These are phyloP conservation scores for Fonsecaea monophora DNA, from an alignment of 2,329 filamentous ascomycete genomes.

Conservation along the genomic window DNA sequence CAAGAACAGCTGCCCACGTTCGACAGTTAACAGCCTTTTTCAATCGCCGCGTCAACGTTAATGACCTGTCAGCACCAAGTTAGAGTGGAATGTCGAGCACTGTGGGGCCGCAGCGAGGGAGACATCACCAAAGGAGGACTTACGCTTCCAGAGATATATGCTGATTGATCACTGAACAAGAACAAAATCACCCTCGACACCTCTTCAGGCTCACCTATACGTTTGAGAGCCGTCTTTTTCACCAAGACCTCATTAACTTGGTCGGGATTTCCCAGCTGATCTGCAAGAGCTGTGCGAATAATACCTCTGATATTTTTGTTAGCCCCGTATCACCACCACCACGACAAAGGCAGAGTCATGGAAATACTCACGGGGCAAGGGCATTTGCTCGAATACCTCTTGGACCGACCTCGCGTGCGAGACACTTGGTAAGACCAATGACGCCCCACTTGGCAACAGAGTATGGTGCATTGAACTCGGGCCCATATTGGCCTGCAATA, in stretches of 20 bases:
- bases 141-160: constrained; percentile 7
- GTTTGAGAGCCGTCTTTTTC: constrained; percentile 7
- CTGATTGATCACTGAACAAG: constrained; percentile 10
- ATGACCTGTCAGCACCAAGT: neutral
- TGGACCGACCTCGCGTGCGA: constrained; percentile 44
- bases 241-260: constrained; percentile 1
- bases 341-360: neutral
- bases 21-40: constrained; percentile 4
- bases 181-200: constrained; percentile 14
- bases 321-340: neutral
- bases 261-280: neutral
- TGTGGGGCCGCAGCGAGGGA: neutral
- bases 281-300: constrained; percentile 4
- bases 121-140: neutral
- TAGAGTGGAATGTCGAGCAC: neutral
- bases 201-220: constrained; percentile 10
- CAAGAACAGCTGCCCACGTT: neutral
- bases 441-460: constrained; percentile 52
- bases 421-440: constrained; percentile 52
- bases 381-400: constrained; percentile 46
- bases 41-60: constrained; percentile 3
- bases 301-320: constrained; percentile 9
- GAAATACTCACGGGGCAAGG: constrained; percentile 13
- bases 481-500: constrained; percentile 9
- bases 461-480: constrained; percentile 47